phyloP scores from a whole-genome alignment of 179 eudicot species.

The Kewa caespitosa region DNA sequence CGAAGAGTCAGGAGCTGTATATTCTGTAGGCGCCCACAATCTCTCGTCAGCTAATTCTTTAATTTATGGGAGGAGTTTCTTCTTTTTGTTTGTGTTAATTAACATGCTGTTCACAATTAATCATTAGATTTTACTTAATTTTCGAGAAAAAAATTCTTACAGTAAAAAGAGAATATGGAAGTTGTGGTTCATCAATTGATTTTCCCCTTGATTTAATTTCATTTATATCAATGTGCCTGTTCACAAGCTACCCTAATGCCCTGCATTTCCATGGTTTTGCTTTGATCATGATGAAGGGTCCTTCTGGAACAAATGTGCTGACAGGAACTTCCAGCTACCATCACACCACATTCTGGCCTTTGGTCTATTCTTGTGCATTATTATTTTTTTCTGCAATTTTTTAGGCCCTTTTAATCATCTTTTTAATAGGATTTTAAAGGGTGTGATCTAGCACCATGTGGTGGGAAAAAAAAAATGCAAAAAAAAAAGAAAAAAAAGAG shows the following conservation, averaged over 20 bases:
- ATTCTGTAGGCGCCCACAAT: conserved; percentile 45
- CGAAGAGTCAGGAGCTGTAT: conserved; percentile 39
- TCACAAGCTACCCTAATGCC: conserved; percentile 7
- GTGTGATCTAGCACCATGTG: background rate
- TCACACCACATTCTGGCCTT: conserved; percentile 19
- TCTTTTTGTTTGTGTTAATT: conserved; percentile 35
- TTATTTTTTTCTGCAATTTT: background rate
- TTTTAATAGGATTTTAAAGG: too few relatives aligned
- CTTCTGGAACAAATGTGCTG: conserved; percentile 12
- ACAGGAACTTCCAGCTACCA: conserved; percentile 24
- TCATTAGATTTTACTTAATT: conserved; percentile 5
- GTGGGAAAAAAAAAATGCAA: background rate
- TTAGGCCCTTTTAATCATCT: background rate
- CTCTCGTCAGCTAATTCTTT: conserved; percentile 39
- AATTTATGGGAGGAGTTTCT: conserved; percentile 26
- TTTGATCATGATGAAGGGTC: conserved; percentile 28
- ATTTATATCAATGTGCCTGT: conserved; percentile 12
- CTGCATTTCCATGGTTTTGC: conserved; percentile 24
- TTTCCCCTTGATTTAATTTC: conserved; percentile 9
- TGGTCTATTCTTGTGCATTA: conserved; percentile 9
- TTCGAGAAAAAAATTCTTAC: background rate
- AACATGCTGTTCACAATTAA: conserved; percentile 25
- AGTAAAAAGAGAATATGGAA: background rate
- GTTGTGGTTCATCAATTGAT: conserved; percentile 9
- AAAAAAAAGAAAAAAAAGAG: background rate